Percentiles rank a stretch among this genome's conserved stretches.
phyloP scores from a whole-genome alignment of 1,284 basidiomycete species.

The Fomitiporia mediterranea region DNA sequence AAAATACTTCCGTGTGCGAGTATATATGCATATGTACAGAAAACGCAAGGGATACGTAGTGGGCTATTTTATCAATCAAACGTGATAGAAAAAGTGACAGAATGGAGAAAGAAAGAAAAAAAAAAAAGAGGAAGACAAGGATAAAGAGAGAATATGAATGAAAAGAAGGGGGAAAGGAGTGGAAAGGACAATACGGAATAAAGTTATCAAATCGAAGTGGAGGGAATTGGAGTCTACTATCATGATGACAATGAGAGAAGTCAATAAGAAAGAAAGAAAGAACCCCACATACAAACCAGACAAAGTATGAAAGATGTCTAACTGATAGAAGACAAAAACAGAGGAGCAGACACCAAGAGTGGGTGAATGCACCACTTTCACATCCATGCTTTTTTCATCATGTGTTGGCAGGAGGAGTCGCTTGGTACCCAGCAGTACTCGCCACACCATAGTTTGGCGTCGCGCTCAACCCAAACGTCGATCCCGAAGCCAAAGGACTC shows the following conservation, averaged over 20 bases:
- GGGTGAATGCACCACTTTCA: background rate
- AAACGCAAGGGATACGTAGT: too few relatives aligned
- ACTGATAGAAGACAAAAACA: background rate
- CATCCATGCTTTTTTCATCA: too few relatives aligned
- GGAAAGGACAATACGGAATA: background rate
- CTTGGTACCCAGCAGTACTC: conserved; percentile 10
- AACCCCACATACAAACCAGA: background rate
- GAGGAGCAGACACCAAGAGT: background rate
- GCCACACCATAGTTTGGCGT: too few relatives aligned
- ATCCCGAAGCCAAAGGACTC: background rate
- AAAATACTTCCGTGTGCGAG: too few relatives aligned
- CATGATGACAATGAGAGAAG: background rate
- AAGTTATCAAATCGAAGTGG: background rate
- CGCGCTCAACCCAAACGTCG: background rate
- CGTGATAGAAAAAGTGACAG: too few relatives aligned
- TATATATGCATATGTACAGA: too few relatives aligned
- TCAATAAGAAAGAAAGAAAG: background rate
- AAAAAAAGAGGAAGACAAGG: too few relatives aligned
- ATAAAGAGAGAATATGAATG: background rate
- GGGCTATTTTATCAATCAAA: too few relatives aligned
- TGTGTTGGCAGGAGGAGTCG: conserved; percentile 6
- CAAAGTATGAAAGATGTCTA: background rate
- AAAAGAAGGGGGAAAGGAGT: background rate
- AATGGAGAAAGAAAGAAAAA: background rate
- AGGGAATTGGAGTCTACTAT: background rate